phyloP scores from a whole-genome alignment of 164 flowering plant genomes.

The Piper longum region DNA sequence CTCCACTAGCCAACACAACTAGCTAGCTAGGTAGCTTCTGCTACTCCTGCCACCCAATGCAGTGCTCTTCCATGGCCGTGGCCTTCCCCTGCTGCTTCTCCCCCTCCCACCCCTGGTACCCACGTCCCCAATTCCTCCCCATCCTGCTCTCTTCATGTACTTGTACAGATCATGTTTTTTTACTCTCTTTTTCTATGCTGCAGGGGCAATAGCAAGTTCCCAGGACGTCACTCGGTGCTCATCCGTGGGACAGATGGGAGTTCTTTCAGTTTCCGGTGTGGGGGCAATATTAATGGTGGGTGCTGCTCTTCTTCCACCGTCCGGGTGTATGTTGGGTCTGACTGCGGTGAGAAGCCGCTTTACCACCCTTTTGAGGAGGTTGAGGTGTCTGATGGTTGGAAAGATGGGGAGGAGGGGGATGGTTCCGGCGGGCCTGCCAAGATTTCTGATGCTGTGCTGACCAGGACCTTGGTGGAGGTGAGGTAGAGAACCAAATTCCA shows the following conservation, averaged over 20 bases:
- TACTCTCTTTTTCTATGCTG: background rate
- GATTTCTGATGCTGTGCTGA: background rate
- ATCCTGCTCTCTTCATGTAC: background rate
- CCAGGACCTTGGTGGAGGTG: background rate
- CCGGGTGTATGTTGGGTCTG: background rate
- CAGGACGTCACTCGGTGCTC: background rate
- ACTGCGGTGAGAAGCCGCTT: background rate
- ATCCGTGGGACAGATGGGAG: background rate
- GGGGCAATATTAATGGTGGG: background rate
- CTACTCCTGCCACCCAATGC: no score
- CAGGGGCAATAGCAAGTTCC: background rate
- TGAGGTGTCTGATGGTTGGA: background rate
- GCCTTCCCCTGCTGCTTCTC: background rate
- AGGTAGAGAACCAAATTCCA: background rate
- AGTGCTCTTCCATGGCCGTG: background rate
- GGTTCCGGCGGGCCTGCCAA: background rate
- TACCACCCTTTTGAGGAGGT: conserved; percentile 3
- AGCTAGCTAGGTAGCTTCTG: no score
- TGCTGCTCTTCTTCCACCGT: background rate
- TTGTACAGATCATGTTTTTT: background rate
- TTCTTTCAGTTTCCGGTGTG: background rate
- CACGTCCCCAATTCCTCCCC: background rate
- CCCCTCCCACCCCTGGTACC: background rate
- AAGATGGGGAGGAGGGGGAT: background rate
- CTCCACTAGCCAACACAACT: no score